Conservation (phyloP, 345 rosid genomes). For the Syzygium aromaticum region DNA sequence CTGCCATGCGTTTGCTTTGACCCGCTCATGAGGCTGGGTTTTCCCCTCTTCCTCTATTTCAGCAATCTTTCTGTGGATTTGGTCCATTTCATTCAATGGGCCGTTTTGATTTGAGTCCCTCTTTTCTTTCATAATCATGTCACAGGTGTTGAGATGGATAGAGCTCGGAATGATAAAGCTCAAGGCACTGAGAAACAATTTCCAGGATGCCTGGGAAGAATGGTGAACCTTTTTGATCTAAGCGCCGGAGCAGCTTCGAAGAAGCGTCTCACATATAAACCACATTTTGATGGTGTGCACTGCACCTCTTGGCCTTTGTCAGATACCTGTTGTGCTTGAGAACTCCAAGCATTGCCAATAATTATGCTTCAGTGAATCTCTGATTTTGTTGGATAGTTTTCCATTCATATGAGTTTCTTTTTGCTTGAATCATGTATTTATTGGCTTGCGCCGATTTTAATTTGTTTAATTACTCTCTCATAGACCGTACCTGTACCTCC, state of each 20-base stretch:
- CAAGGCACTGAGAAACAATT: conserved; percentile 40
- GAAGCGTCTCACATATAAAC: conserved; percentile 42
- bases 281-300: conserved; percentile 47
- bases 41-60: background rate
- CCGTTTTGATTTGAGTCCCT: background rate
- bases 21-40: background rate
- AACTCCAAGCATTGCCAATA: background rate
- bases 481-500: background rate
- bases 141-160: conserved; percentile 55
- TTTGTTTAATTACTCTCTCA: background rate
- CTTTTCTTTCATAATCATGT: background rate
- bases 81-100: background rate
- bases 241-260: conserved; percentile 43
- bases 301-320: background rate
- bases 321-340: background rate
- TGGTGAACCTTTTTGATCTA: conserved; percentile 66
- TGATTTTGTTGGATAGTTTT: background rate
- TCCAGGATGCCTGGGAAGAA: conserved; percentile 74
- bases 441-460: background rate
- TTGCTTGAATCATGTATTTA: background rate
- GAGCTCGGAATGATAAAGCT: conserved; percentile 32
- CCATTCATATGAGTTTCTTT: background rate
- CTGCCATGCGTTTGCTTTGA: background rate
- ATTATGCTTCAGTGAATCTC: background rate
- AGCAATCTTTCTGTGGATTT: background rate